phyloP scores from a whole-genome alignment of 2,329 filamentous ascomycete species.

The Intubia oerlemansii region DNA sequence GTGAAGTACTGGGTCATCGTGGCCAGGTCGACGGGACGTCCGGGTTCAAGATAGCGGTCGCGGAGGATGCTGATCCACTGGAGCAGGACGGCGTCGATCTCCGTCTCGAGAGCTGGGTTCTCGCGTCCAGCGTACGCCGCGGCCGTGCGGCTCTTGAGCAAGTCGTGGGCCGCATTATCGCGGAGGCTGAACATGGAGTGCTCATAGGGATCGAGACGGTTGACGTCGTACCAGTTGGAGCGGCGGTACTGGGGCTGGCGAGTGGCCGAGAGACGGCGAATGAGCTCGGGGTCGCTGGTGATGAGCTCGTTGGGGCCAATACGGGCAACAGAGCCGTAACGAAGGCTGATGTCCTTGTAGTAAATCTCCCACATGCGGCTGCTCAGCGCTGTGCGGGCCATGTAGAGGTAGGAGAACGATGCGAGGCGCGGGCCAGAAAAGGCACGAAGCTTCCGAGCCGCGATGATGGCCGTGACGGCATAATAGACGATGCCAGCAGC shows the following conservation, averaged over 20 bases:
- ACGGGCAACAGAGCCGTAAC: slow-evolving; percentile 13
- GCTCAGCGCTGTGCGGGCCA: slow-evolving; percentile 8
- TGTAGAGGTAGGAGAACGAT: slow-evolving; percentile 15
- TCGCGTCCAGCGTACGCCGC: slow-evolving; percentile 12
- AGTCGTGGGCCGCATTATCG: slow-evolving; percentile 11
- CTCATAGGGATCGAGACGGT: slow-evolving; percentile 23
- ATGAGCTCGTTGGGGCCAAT: slow-evolving; percentile 17
- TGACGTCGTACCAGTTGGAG: slow-evolving; percentile 20
- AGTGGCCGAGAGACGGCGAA: slow-evolving; percentile 12
- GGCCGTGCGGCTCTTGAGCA: slow-evolving; percentile 10
- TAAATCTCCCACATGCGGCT: slow-evolving; percentile 10
- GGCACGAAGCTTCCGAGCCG: slow-evolving; percentile 9
- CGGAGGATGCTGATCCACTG: slow-evolving; percentile 7
- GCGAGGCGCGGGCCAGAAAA: slow-evolving; percentile 12
- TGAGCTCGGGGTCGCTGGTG: slow-evolving; percentile 13
- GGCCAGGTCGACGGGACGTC: slow-evolving; percentile 19
- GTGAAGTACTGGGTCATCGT: slow-evolving; percentile 24
- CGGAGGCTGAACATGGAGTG: slow-evolving; percentile 25
- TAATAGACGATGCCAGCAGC: slow-evolving; percentile 4
- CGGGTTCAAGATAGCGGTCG: slow-evolving; percentile 6
- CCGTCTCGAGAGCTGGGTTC: slow-evolving; percentile 9
- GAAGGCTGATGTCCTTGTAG: slow-evolving; percentile 7
- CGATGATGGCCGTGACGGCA: slow-evolving; percentile 4
- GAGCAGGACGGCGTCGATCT: slow-evolving; percentile 9
- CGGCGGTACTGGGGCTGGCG: slow-evolving; percentile 11